Evolutionary conservation across 2,329 filamentous ascomycete species (phyloP).

Genomic region (Claviceps africana): DNA sequence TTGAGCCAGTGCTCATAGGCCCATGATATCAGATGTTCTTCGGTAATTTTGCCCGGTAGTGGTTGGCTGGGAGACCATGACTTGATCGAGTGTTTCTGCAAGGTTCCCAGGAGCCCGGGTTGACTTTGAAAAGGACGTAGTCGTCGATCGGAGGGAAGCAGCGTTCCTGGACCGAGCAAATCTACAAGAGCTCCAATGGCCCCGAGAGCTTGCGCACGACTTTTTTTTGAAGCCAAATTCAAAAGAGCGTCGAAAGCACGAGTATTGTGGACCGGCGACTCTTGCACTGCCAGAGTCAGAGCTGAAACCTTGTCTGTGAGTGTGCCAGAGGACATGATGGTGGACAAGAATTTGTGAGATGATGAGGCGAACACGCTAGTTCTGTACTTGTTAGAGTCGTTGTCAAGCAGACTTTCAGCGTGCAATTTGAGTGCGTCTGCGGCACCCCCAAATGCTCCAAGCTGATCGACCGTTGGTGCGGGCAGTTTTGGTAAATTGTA

Average conservation of each 20-base stretch:
- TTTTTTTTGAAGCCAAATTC: constrained; percentile 77
- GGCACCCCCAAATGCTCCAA: constrained; percentile 26
- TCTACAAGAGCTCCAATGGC: constrained; percentile 91
- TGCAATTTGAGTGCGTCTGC: constrained; percentile 48
- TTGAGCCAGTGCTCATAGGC: constrained; percentile 94
- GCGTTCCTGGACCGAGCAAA: constrained; percentile 74
- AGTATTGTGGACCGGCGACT: constrained; percentile 85
- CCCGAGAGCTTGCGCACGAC: constrained; percentile 79
- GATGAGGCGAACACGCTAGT: constrained; percentile 65
- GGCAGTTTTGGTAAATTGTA: constrained; percentile 30
- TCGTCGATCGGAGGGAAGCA: constrained; percentile 72
- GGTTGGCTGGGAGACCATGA: constrained; percentile 55
- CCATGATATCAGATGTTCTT: constrained; percentile 73
- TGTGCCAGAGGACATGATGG: constrained; percentile 92
- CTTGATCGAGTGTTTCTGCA: constrained; percentile 45
- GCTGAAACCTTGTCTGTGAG: constrained; percentile 95
- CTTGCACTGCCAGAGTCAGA: constrained; percentile 83
- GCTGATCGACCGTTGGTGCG: constrained; percentile 28
- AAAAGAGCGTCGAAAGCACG: constrained; percentile 80
- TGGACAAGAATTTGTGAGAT: constrained; percentile 89
- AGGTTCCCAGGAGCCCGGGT: constrained; percentile 55
- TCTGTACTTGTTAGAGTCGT: constrained; percentile 63
- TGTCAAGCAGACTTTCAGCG: constrained; percentile 59
- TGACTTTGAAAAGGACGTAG: constrained; percentile 69
- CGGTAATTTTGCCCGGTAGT: constrained; percentile 60